Percentiles rank a stretch among this genome's conserved stretches.
These are phyloP conservation scores for Adenanthera pavonina DNA, from an alignment of 306 rosid species.

Conservation along the genomic window DNA sequence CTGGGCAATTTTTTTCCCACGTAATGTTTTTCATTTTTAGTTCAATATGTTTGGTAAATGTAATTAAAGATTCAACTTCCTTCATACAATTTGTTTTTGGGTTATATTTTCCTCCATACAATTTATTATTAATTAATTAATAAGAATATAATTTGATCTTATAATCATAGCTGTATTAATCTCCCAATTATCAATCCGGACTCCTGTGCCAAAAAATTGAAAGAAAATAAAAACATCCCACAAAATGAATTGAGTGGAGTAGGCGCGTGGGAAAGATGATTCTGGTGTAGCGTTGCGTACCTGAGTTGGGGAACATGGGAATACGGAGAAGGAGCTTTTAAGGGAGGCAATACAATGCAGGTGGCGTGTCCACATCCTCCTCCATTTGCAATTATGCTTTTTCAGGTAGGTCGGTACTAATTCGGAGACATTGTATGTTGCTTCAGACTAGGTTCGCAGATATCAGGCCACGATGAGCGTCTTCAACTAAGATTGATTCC, in stretches of 20 bases:
- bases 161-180: no score
- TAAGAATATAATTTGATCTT: no score
- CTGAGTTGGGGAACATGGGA: slow-evolving; percentile 25
- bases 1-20: no score
- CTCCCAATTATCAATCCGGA: no score
- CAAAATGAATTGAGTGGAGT: background rate
- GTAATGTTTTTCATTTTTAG: no score
- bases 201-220: no score
- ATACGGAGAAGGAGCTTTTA: slow-evolving; percentile 40
- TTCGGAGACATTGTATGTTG: slow-evolving; percentile 12
- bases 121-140: no score
- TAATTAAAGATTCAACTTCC: no score
- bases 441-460: slow-evolving; percentile 14
- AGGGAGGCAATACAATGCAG: slow-evolving; percentile 49
- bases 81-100: no score
- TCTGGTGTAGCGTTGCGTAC: background rate
- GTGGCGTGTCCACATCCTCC: slow-evolving; percentile 43
- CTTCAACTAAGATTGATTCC: slow-evolving; percentile 10
- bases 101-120: no score
- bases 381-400: slow-evolving; percentile 33
- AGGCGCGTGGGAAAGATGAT: slow-evolving; percentile 37
- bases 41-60: no score
- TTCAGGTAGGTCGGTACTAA: slow-evolving; percentile 43
- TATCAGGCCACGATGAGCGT: slow-evolving; percentile 14
- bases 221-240: no score